Conservation (phyloP, 345 rosid species). For the Luvunga scandens region DNA sequence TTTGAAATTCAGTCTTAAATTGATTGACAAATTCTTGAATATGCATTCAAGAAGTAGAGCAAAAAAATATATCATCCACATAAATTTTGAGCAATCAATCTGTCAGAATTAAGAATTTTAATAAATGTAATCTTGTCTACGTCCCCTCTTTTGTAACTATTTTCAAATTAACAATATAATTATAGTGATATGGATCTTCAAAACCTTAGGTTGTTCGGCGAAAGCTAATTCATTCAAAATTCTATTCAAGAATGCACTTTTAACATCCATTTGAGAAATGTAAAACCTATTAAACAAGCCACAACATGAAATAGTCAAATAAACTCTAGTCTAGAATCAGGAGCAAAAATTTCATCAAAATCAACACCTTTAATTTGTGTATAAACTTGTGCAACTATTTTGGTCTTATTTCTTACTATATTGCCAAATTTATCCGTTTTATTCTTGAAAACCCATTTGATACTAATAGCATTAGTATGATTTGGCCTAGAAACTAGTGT, state of each 20-base stretch:
- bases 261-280: background rate
- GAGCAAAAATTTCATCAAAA: no score
- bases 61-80: background rate
- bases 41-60: no score
- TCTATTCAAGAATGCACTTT: no score
- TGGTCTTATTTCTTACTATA: no score
- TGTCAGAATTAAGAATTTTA: background rate
- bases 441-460: no score
- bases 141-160: background rate
- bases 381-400: background rate
- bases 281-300: background rate
- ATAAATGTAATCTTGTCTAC: background rate
- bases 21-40: background rate
- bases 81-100: background rate
- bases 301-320: no score
- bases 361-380: no score
- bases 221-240: background rate
- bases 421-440: no score
- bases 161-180: background rate
- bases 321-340: no score
- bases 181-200: background rate
- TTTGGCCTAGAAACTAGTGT: no score
- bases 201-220: background rate
- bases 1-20: no score
- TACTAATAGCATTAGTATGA: no score